Evolutionary conservation across 176 grass and related monocot species (phyloP).

Genomic region (Musa acuminata): DNA sequence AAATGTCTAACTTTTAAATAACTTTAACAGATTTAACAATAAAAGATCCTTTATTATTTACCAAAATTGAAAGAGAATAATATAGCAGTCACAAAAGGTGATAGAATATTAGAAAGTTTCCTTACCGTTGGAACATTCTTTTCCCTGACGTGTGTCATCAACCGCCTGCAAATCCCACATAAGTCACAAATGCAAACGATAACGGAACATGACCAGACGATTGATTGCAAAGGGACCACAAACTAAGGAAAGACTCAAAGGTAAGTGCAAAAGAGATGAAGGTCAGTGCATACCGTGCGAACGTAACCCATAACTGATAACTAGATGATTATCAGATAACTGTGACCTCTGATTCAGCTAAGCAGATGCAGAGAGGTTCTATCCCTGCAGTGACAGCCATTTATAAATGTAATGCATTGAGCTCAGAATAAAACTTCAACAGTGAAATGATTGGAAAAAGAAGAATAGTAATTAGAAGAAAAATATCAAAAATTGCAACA

Average conservation of each 20-base stretch:
- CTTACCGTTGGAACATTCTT: constrained; percentile 7
- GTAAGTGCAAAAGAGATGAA: background rate
- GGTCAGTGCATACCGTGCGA: background rate
- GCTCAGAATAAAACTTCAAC: background rate
- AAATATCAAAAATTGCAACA: background rate
- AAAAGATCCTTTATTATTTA: background rate
- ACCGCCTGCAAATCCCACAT: background rate
- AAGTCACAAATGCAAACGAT: background rate
- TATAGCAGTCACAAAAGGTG: background rate
- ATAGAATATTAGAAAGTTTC: background rate
- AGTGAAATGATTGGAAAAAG: background rate
- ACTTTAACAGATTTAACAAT: background rate
- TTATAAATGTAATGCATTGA: background rate
- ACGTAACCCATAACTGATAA: background rate
- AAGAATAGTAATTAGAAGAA: background rate
- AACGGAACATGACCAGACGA: background rate
- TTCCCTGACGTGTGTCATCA: background rate
- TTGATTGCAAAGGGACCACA: background rate
- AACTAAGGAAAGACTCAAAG: background rate
- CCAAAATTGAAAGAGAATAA: background rate
- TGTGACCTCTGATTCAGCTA: background rate
- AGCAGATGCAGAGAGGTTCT: background rate
- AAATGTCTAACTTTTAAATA: background rate
- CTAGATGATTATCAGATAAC: background rate
- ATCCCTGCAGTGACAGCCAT: background rate